A percentile compares a stretch with the other conserved stretches of the same genome.
Conservation (phyloP, 1,139 yeast species). For the Taiozyma sp. region DNA sequence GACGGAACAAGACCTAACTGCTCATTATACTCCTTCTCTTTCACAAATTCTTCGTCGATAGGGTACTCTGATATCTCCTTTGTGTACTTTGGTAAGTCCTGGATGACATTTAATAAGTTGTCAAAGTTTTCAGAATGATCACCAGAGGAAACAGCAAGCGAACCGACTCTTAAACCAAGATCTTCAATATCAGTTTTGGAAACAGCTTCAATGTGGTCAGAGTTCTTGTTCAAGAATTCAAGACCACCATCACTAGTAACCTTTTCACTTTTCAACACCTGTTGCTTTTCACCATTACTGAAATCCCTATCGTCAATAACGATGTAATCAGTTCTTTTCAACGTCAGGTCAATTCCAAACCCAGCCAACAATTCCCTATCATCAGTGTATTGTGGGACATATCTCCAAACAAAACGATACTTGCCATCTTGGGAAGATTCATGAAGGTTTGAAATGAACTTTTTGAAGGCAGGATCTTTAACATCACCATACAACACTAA, state of each 20-base stretch:
- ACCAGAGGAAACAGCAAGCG: slow-evolving; percentile 33
- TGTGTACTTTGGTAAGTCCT: slow-evolving; percentile 49
- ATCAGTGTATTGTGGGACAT: slow-evolving; percentile 30
- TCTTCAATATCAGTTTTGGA: slow-evolving; percentile 29
- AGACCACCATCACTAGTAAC: slow-evolving; percentile 2
- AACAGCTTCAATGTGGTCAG: slow-evolving; percentile 27
- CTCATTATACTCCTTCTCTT: slow-evolving; percentile 18
- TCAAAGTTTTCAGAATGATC: slow-evolving; percentile 29
- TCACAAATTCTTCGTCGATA: slow-evolving; percentile 21
- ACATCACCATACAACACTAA: slow-evolving; percentile 53
- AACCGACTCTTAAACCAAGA: slow-evolving; percentile 43
- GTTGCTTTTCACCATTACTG: slow-evolving; percentile 2
- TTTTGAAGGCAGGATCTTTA: slow-evolving; percentile 41
- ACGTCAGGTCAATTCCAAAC: slow-evolving; percentile 59
- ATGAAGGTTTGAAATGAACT: slow-evolving; percentile 55
- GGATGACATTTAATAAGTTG: slow-evolving; percentile 34
- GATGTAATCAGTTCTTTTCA: slow-evolving; percentile 61
- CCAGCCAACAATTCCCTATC: slow-evolving; percentile 46
- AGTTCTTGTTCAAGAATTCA: slow-evolving; percentile 13
- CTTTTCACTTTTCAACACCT: slow-evolving; percentile 5
- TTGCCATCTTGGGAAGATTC: slow-evolving; percentile 63
- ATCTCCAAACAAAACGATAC: slow-evolving; percentile 72
- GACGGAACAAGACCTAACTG: slow-evolving; percentile 24
- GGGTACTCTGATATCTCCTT: slow-evolving; percentile 18
- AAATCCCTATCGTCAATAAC: slow-evolving; percentile 56